A percentile compares a stretch with the other conserved stretches of the same genome.
These are phyloP conservation scores for Scheffersomyces insectosa DNA, from an alignment of 1,139 yeast genomes.

Conservation along the genomic window DNA sequence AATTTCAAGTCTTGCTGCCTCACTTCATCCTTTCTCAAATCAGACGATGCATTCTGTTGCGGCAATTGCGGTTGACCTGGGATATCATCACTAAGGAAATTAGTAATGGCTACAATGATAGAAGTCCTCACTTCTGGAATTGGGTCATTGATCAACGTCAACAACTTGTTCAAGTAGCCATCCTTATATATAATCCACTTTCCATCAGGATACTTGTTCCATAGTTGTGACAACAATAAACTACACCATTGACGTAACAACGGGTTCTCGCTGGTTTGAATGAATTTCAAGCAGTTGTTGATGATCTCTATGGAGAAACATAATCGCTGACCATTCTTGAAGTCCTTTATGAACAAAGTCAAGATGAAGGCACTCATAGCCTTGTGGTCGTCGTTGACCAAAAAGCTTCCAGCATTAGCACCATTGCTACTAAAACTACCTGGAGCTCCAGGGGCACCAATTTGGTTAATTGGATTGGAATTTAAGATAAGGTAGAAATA, in stretches of 20 bases:
- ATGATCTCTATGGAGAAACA: conserved; percentile 76
- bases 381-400: conserved; percentile 74
- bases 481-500: conserved; percentile 78
- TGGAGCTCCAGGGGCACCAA: conserved; percentile 30
- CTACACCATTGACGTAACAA: conserved; percentile 91
- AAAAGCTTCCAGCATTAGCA: conserved; percentile 22
- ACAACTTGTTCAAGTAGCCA: conserved; percentile 58
- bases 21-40: conserved; percentile 41
- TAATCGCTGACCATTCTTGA: conserved; percentile 75
- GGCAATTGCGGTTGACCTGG: conserved; percentile 23
- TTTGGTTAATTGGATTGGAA: conserved; percentile 28
- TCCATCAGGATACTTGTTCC: conserved; percentile 75
- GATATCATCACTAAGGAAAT: conserved; percentile 55
- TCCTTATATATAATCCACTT: conserved; percentile 71
- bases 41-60: conserved; percentile 15
- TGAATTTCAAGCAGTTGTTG: conserved; percentile 64
- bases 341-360: conserved; percentile 79
- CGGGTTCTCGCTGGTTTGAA: conserved; percentile 78
- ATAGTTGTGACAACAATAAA: conserved; percentile 72
- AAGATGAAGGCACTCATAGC: conserved; percentile 95
- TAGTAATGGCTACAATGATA: conserved; percentile 70
- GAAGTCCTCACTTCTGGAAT: conserved; percentile 96
- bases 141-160: conserved; percentile 72
- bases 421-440: conserved; percentile 20
- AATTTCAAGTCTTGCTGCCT: conserved; percentile 55